Conservation (phyloP, 2,329 filamentous ascomycete genomes). For the Exophiala aquamarina region DNA sequence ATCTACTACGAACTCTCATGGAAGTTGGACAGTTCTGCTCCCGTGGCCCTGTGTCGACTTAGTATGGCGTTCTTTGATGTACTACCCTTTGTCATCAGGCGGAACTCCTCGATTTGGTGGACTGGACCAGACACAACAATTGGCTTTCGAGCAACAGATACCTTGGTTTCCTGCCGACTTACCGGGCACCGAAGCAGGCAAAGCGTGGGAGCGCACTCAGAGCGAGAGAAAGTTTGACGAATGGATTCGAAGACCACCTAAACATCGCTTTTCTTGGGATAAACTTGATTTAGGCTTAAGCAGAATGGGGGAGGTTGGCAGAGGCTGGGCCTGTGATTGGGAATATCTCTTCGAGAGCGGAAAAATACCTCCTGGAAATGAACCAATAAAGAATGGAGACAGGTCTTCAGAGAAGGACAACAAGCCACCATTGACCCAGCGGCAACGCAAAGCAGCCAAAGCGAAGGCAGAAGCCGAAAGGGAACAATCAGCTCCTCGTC, state of each 20-base stretch:
- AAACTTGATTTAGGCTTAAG: constrained; percentile 71
- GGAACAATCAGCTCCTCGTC: constrained; percentile 8
- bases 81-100: constrained; percentile 75
- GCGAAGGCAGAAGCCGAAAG: constrained; percentile 8
- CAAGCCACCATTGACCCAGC: constrained; percentile 15
- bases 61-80: constrained; percentile 84
- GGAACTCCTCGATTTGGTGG: constrained; percentile 82
- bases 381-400: neutral
- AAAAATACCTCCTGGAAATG: neutral
- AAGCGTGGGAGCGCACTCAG: constrained; percentile 72
- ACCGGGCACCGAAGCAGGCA: constrained; percentile 75
- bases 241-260: constrained; percentile 78
- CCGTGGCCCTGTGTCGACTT: constrained; percentile 88
- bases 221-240: constrained; percentile 58
- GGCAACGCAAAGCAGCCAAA: constrained; percentile 25
- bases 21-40: constrained; percentile 78
- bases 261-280: constrained; percentile 74
- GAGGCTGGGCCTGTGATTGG: constrained; percentile 83
- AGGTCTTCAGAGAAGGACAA: neutral
- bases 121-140: constrained; percentile 73
- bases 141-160: constrained; percentile 73
- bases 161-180: constrained; percentile 88
- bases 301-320: constrained; percentile 77
- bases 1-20: constrained; percentile 54
- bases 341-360: constrained; percentile 58